These are phyloP conservation scores for Colletotrichum tropicicola DNA, from an alignment of 2,329 filamentous ascomycete species.

Conservation along the genomic window DNA sequence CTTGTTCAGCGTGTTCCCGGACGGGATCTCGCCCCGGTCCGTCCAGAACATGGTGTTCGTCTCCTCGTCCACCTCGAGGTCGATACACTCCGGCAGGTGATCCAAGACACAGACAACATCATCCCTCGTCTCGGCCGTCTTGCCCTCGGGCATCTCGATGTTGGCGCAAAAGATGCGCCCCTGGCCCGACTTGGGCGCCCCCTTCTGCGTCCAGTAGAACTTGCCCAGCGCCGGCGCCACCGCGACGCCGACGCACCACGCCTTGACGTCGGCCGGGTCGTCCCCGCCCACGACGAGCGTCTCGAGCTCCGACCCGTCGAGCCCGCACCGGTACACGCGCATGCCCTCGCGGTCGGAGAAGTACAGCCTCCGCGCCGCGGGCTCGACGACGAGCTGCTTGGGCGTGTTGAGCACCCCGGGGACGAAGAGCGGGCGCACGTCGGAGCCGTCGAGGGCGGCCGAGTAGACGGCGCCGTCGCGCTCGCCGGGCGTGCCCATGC, in stretches of 20 bases:
- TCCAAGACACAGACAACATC: conserved; percentile 54
- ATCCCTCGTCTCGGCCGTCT: conserved; percentile 42
- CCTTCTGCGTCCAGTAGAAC: conserved; percentile 71
- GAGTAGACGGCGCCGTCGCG: conserved; percentile 54
- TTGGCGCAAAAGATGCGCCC: conserved; percentile 63
- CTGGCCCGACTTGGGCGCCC: conserved; percentile 55
- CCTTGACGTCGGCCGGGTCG: conserved; percentile 40
- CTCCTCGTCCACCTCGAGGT: conserved; percentile 62
- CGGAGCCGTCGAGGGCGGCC: conserved; percentile 58
- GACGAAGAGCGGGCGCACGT: conserved; percentile 52
- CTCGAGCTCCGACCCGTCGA: conserved; percentile 49
- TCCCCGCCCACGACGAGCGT: conserved; percentile 48
- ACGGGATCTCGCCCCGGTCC: conserved; percentile 65
- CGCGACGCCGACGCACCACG: conserved; percentile 66
- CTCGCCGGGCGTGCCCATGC: conserved; percentile 52
- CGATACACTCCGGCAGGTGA: conserved; percentile 63
- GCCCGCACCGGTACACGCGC: conserved; percentile 46
- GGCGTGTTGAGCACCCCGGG: conserved; percentile 57
- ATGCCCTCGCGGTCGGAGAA: conserved; percentile 55
- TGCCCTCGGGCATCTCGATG: conserved; percentile 46
- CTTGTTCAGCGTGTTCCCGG: conserved; percentile 62
- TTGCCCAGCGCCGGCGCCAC: conserved; percentile 51
- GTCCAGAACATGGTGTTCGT: conserved; percentile 64
- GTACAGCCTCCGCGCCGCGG: conserved; percentile 44
- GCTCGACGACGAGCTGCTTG: conserved; percentile 50